Base-by-base conservation (phyloP, 1,284 basidiomycete species). In the Cryptococcus deneoformans region DNA sequence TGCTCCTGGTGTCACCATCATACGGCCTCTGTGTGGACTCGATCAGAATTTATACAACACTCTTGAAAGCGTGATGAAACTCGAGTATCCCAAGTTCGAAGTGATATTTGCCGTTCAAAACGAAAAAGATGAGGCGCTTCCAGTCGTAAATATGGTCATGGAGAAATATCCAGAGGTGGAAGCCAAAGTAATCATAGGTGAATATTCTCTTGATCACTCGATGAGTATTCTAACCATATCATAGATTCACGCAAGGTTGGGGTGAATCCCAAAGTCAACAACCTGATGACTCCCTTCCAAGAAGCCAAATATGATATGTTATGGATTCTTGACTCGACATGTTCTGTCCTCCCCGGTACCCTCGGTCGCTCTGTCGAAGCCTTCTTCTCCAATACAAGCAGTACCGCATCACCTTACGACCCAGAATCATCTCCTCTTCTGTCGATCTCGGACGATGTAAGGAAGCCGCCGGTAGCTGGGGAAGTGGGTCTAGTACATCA, bases 191-290 rank as follows among this genome's bases (percentile, higher is more conserved):
- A 80, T 92, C 55, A 83, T 92, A 58, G 88, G 93, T 91, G 71
- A 65, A 86, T 76, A 20, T 7, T 29, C 11, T 11, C 36, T 24
- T 5, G 14, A 44, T 16, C 10, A 7, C 20, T 42, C 5, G 40
- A 47, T 47, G 46, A 9, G 34, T 29, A 5, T 47, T 12, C 8
- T 34, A 14, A 47, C 20, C 16, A 3, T 34, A 29, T 47, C 45
- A 12, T n/a, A 47, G 46, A 47, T 29, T 9, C 24, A 14, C 16
- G 16, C 29, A 67, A 78, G 37, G 77, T 95, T 16, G 94, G 95
- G 2, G 87, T 93, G 43, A 99, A 99, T 70, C 96, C 96, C 1
- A 99, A 99, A 81, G 88, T 99, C 69, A 98, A 97, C 81, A 99
- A 99, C 73, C 86, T 99, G 43, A 84, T 95, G 60, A 85, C 86